Percentiles rank a stretch among this genome's conserved stretches.
phyloP scores from a whole-genome alignment of 176 grass and related monocot genomes.

The Oryza meyeriana region DNA sequence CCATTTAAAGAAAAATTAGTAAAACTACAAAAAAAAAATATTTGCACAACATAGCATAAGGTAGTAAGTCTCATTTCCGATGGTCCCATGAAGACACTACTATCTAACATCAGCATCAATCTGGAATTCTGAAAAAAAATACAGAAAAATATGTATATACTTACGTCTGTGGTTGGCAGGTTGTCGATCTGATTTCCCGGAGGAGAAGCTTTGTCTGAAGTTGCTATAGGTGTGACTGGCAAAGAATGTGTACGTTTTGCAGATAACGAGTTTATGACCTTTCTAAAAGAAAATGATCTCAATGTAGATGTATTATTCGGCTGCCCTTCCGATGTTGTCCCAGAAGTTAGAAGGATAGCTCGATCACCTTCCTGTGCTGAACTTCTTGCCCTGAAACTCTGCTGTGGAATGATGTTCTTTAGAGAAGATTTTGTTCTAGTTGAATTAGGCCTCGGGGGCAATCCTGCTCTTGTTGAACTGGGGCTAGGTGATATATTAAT shows the following conservation, averaged over 20 bases:
- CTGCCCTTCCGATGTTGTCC: slow-evolving; percentile 53
- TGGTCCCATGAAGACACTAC: not conserved
- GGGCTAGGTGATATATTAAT: slow-evolving; percentile 59
- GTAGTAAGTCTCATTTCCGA: not conserved
- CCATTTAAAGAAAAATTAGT: not conserved
- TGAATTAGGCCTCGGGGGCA: slow-evolving; percentile 74
- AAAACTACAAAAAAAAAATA: not conserved
- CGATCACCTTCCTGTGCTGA: slow-evolving; percentile 60
- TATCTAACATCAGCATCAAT: not conserved
- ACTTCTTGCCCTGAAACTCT: slow-evolving; percentile 63
- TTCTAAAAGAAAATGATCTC: slow-evolving; percentile 76
- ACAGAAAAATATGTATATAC: slow-evolving; percentile 14
- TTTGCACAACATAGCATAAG: not conserved
- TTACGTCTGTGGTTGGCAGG: slow-evolving; percentile 58
- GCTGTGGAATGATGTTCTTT: slow-evolving; percentile 59
- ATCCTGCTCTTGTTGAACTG: slow-evolving; percentile 54
- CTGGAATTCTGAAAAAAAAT: not conserved
- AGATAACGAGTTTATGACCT: slow-evolving; percentile 64
- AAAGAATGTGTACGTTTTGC: slow-evolving; percentile 79
- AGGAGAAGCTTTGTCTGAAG: slow-evolving; percentile 31
- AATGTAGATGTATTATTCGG: slow-evolving; percentile 52
- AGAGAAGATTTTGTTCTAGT: slow-evolving; percentile 76
- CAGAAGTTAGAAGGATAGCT: slow-evolving; percentile 62
- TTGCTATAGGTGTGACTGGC: slow-evolving; percentile 75
- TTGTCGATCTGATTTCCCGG: slow-evolving; percentile 48